Base-by-base conservation (phyloP, 108 stramenopile species). In the Pinguiococcus pyrenoidosus region DNA sequence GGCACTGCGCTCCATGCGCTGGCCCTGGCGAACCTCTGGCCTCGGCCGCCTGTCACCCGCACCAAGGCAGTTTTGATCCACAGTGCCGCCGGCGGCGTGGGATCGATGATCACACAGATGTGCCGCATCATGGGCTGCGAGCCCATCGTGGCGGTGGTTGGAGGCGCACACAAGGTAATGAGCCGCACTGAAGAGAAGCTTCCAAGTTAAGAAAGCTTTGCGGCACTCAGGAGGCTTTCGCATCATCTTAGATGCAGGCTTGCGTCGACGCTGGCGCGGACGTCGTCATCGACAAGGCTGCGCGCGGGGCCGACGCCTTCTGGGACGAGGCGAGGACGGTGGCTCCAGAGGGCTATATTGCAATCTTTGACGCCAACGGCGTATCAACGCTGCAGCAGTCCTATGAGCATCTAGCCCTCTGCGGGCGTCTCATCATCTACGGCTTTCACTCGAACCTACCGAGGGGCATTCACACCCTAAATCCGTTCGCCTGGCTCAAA, bases 391-490 rank as follows among this genome's bases (percentile, higher is more conserved):
- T 87, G 28, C 57, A 77, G 21, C 58, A 78, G 45, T 82, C 81
- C 3, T 87, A 80, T 39, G 65, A 82, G 54, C 79, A 83, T 51
- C 55, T 87, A 20, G 70, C 74, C 37, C 62, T 73, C 1, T 79
- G 75, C 2, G 85, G 85, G 3, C 69, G 85, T 28, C 52, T 84
- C 12, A 64, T 87, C 39, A 76, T 80, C 0, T 87, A 80, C 68
- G 85, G 85, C 17, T 87, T 87, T 70, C 85, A 87, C 52, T 71
- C 77, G 29, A 87, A 87, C 56, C 50, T 87, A 20, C 81, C 82
- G 3, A 56, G 81, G 55, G 79, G 80, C 17, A 59, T 52, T 1
- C 74, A 70, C 14, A 70, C 69, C 62, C 46, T 87, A 14, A 63
- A 64, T 40, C 85, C 85, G 9, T 29, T 77, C 36, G 68, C 78